phyloP scores from a whole-genome alignment of 2,329 filamentous ascomycete genomes.

The Didymella glomerata region DNA sequence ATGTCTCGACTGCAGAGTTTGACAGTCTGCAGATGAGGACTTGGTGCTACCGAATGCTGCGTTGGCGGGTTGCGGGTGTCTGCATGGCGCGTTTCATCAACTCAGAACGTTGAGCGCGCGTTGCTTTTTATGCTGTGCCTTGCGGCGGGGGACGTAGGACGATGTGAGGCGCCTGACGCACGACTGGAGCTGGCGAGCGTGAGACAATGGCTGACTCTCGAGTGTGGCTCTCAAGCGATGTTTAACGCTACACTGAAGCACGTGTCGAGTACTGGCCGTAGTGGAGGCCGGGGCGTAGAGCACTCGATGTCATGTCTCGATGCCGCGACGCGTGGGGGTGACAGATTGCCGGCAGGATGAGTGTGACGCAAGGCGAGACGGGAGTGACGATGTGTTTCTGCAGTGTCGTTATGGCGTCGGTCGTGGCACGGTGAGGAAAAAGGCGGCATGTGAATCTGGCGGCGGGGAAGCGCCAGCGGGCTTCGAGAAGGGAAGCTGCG shows the following conservation, averaged over 20 bases:
- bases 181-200: conserved; percentile 8
- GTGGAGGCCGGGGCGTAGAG: conserved; percentile 1
- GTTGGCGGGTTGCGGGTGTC: conserved; percentile 22
- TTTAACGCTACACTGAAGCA: conserved; percentile 8
- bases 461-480: conserved; percentile 23
- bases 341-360: conserved; percentile 17
- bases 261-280: conserved; percentile 8
- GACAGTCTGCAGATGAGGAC: conserved; percentile 16
- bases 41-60: conserved; percentile 29
- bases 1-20: conserved; percentile 23
- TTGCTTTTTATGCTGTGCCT: conserved; percentile 29
- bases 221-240: conserved; percentile 8
- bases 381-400: conserved; percentile 22
- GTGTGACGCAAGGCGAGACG: conserved; percentile 24
- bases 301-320: conserved; percentile 11
- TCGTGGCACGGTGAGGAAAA: conserved; percentile 14
- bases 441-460: conserved; percentile 19
- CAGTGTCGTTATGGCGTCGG: conserved; percentile 18
- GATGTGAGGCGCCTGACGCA: conserved; percentile 19
- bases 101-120: conserved; percentile 12
- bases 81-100: conserved; percentile 37
- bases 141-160: conserved; percentile 29
- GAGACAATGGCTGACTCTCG: conserved; percentile 14
- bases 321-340: conserved; percentile 9
- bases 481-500: conserved; percentile 16